A percentile compares a stretch with the other conserved stretches of the same genome.
Conservation (phyloP, 495 filamentous ascomycete genomes). For the Podospora australis region DNA sequence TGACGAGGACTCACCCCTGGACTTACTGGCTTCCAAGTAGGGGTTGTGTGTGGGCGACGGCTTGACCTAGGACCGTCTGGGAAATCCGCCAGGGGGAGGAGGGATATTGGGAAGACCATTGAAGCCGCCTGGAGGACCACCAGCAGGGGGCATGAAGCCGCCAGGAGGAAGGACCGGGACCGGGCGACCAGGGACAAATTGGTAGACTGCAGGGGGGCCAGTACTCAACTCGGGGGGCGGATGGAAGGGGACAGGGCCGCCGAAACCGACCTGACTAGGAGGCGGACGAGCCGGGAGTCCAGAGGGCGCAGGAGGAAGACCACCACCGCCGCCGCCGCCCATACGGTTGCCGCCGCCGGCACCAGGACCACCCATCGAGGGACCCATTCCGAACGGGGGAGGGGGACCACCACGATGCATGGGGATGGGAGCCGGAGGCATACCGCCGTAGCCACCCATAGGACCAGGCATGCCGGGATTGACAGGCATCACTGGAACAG, state of each 20-base stretch:
- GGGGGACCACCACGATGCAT: conserved; percentile 26
- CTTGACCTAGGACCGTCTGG: neutral
- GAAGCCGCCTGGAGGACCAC: conserved; percentile 14
- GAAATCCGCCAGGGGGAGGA: neutral
- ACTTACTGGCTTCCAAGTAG: no score
- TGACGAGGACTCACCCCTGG: no score
- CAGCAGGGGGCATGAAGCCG: conserved; percentile 16
- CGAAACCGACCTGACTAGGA: conserved; percentile 69
- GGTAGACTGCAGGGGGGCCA: conserved; percentile 12
- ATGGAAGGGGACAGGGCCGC: conserved; percentile 61
- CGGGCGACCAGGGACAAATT: conserved; percentile 23
- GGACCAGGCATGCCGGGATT: no score
- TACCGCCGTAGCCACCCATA: conserved; percentile 20
- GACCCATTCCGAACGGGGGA: conserved; percentile 24
- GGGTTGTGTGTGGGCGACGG: no score
- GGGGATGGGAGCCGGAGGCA: conserved; percentile 22
- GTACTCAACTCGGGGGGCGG: conserved; percentile 23
- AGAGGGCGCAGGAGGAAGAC: conserved; percentile 58
- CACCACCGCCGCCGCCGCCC: no score
- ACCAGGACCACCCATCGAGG: conserved; percentile 7
- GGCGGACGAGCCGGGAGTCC: conserved; percentile 75
- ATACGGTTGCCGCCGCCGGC: conserved; percentile 22
- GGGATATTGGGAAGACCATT: no score
- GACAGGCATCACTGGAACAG: no score
- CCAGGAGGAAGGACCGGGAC: conserved; percentile 19